Conservation (phyloP, 2,329 filamentous ascomycete species). For the Monosporascus sp. region DNA sequence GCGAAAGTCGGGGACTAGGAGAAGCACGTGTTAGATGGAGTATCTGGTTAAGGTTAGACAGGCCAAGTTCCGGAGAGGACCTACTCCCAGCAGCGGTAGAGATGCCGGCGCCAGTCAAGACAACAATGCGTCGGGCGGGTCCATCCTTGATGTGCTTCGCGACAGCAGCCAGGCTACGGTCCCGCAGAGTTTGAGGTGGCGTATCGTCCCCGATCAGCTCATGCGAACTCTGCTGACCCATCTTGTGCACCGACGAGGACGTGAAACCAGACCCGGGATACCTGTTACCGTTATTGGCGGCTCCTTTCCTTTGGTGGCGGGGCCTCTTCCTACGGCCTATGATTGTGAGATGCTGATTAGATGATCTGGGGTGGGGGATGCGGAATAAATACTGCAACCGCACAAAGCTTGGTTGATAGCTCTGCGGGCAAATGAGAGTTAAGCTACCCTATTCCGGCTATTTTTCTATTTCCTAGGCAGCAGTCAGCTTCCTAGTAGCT, state of each 20-base stretch:
- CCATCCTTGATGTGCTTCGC: constrained; percentile 76
- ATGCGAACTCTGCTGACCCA: constrained; percentile 81
- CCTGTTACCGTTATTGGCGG: not conserved
- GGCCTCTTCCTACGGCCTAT: constrained; percentile 22
- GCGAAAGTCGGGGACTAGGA: constrained; percentile 82
- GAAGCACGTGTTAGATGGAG: not conserved
- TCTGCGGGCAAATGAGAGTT: too few species aligned
- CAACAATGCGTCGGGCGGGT: constrained; percentile 65
- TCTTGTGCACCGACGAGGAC: constrained; percentile 41
- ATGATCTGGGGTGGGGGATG: not conserved
- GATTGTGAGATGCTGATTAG: constrained; percentile 3
- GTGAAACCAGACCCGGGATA: constrained; percentile 8
- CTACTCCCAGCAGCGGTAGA: constrained; percentile 64
- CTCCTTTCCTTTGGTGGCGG: constrained; percentile 14
- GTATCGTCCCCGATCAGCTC: constrained; percentile 56
- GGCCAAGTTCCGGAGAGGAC: constrained; percentile 14
- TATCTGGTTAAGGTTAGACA: not conserved
- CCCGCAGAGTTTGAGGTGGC: constrained; percentile 58
- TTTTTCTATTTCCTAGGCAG: too few species aligned
- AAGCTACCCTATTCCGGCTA: too few species aligned
- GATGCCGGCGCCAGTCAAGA: constrained; percentile 89
- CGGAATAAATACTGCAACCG: not conserved
- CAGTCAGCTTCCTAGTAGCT: too few species aligned
- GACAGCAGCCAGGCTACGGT: constrained; percentile 66
- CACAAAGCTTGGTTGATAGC: too few species aligned